Percentiles rank a stretch among this genome's conserved stretches.
These are phyloP conservation scores for Yamadazyma friedrichii DNA, from an alignment of 1,139 yeast genomes.

Conservation along the genomic window DNA sequence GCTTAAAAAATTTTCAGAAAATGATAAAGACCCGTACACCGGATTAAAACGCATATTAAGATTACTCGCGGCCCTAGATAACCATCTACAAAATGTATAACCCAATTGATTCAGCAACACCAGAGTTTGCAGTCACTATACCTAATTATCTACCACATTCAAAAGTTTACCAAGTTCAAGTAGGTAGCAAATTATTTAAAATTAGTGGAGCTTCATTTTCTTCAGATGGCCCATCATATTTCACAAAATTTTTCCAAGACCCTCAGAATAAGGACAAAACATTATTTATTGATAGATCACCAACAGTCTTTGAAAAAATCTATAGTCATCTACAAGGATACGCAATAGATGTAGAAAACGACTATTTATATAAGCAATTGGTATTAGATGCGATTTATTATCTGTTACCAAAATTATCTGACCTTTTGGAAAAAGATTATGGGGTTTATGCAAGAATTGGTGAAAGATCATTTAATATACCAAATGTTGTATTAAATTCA, in stretches of 20 bases:
- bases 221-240: slow-evolving; percentile 72
- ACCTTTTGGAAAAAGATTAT: slow-evolving; percentile 51
- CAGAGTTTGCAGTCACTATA: slow-evolving; percentile 48
- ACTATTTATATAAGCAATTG: slow-evolving; percentile 58
- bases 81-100: slow-evolving; percentile 7
- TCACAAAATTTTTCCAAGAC: slow-evolving; percentile 47
- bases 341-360: slow-evolving; percentile 55
- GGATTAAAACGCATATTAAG: too few relatives aligned
- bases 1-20: too few relatives aligned
- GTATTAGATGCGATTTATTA: slow-evolving; percentile 76
- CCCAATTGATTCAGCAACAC: slow-evolving; percentile 14
- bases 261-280: slow-evolving; percentile 41
- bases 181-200: slow-evolving; percentile 60
- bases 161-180: slow-evolving; percentile 67
- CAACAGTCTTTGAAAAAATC: slow-evolving; percentile 64
- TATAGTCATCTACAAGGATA: slow-evolving; percentile 79
- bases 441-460: slow-evolving; percentile 61
- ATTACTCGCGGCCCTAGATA: background rate
- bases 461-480: slow-evolving; percentile 55
- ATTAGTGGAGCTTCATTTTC: slow-evolving; percentile 82
- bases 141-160: slow-evolving; percentile 62
- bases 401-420: slow-evolving; percentile 56
- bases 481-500: slow-evolving; percentile 48
- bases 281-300: slow-evolving; percentile 77
- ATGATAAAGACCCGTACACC: too few relatives aligned